Evolutionary conservation across 441 rosid genomes (phyloP).

Genomic region (Adansonia rubrostipa): DNA sequence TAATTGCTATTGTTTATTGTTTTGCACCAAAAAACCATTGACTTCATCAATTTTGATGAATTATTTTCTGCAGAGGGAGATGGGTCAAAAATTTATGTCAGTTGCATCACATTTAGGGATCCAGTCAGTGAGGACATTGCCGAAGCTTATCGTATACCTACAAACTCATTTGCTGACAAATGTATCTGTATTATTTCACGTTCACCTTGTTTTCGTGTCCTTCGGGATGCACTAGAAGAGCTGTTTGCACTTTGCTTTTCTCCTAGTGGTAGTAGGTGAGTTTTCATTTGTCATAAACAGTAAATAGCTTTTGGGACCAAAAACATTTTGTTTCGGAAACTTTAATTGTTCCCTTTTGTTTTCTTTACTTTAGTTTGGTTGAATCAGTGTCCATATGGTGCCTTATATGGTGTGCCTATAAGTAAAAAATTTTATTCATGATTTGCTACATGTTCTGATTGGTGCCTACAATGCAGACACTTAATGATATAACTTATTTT

Average conservation of each 20-base stretch:
- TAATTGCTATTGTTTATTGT: not conserved
- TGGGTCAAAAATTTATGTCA: slow-evolving; percentile 94
- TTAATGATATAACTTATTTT: not conserved
- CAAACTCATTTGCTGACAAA: slow-evolving; percentile 90
- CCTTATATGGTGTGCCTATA: not conserved
- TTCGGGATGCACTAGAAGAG: slow-evolving; percentile 85
- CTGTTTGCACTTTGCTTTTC: slow-evolving; percentile 88
- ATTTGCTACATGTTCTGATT: not conserved
- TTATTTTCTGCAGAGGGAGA: slow-evolving; percentile 82
- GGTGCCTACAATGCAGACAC: not conserved
- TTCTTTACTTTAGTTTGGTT: slow-evolving; percentile 19
- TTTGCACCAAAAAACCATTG: slow-evolving; percentile 11
- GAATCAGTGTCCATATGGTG: not conserved
- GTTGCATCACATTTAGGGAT: slow-evolving; percentile 94
- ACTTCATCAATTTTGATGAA: not conserved
- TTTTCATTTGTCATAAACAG: slow-evolving; percentile 21
- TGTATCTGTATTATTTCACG: slow-evolving; percentile 95
- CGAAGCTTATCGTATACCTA: slow-evolving; percentile 82
- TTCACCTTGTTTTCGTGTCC: slow-evolving; percentile 78
- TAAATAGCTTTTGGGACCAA: slow-evolving; percentile 10
- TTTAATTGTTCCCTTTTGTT: not conserved
- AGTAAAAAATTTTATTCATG: not conserved
- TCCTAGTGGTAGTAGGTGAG: slow-evolving; percentile 80
- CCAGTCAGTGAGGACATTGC: slow-evolving; percentile 94
- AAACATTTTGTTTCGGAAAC: not conserved